Evolutionary conservation across 1,284 basidiomycete genomes (phyloP).

Genomic region (Stereum hirsutum): DNA sequence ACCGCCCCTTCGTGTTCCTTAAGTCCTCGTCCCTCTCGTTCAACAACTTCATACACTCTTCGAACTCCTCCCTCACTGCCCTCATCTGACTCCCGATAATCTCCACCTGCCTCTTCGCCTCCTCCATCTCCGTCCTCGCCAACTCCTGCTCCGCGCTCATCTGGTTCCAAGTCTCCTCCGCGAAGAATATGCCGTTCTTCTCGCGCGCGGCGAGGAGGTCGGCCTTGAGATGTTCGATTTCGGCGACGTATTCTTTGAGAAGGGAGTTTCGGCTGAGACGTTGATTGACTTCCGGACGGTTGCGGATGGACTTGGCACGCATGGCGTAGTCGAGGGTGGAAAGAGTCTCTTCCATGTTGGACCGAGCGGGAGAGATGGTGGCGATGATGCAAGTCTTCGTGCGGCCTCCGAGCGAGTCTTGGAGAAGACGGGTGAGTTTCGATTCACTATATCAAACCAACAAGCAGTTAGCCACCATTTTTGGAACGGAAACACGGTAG

Average conservation of each 20-base stretch:
- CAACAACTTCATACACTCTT: conserved; percentile 74
- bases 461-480: background rate
- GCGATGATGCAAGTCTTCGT: conserved; percentile 99
- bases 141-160: conserved; percentile 73
- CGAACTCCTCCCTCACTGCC: conserved; percentile 82
- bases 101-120: conserved; percentile 75
- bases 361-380: conserved; percentile 85
- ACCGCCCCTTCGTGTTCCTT: conserved; percentile 47
- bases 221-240: conserved; percentile 90
- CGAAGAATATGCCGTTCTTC: conserved; percentile 92
- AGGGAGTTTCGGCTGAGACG: conserved; percentile 90
- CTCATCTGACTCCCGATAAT: conserved; percentile 78
- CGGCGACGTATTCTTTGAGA: conserved; percentile 91
- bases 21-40: conserved; percentile 72
- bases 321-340: conserved; percentile 98
- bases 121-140: conserved; percentile 66
- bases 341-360: conserved; percentile 94
- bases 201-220: conserved; percentile 87
- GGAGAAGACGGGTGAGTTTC: conserved; percentile 93
- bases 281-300: conserved; percentile 93
- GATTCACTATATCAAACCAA: conserved; percentile 46
- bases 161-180: conserved; percentile 83
- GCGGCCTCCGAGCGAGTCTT: conserved; percentile 97
- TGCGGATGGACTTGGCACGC: conserved; percentile 92
- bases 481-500: background rate